Conservation (phyloP, 441 rosid genomes). For the Syzygium malaccense region DNA sequence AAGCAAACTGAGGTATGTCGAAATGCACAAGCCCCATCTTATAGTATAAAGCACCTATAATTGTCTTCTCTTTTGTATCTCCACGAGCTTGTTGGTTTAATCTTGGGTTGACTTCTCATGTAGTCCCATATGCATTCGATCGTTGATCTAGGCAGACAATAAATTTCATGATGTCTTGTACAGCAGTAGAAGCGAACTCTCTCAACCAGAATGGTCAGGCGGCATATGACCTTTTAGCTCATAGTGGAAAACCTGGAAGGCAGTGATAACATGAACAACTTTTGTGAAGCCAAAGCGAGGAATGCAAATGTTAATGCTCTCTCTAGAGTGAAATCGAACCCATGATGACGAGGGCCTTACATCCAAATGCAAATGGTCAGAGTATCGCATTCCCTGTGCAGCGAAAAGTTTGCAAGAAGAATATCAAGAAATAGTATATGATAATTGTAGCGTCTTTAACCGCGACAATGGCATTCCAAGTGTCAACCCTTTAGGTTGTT, state of each 20-base stretch:
- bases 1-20: background rate
- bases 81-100: background rate
- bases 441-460: constrained; percentile 20
- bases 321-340: background rate
- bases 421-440: background rate
- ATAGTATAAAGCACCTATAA: background rate
- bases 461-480: constrained; percentile 22
- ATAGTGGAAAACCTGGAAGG: background rate
- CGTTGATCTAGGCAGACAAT: background rate
- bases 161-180: background rate
- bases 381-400: background rate
- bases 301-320: background rate
- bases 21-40: background rate
- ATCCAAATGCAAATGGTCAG: background rate
- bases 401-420: background rate
- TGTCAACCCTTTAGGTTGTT: constrained; percentile 5
- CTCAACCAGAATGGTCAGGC: constrained; percentile 1
- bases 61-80: background rate
- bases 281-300: background rate
- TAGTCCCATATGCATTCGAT: background rate
- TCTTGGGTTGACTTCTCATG: background rate
- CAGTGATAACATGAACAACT: background rate
- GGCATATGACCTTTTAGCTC: constrained; percentile 2
- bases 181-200: constrained; percentile 2
- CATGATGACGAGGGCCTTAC: background rate